Percentiles rank a stretch among this genome's conserved stretches.
Evolutionary conservation across 1,284 basidiomycete genomes (phyloP).

Genomic region (Melampsora occidentalis): DNA sequence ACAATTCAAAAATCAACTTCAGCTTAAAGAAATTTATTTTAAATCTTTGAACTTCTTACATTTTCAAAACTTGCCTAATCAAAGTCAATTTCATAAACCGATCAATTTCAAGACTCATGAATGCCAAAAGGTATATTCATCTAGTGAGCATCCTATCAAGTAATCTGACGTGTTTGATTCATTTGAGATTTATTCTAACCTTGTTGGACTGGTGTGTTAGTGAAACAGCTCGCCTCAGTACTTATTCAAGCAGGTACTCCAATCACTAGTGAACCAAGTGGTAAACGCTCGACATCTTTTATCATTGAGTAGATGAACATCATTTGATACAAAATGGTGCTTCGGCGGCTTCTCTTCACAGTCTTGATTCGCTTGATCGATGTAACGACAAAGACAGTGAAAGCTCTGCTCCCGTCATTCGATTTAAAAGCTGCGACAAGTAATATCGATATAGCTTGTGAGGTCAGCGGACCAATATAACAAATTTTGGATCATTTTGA

Average conservation of each 20-base stretch:
- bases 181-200: too few relatives aligned
- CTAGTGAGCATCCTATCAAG: neutral
- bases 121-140: neutral
- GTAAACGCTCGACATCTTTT: neutral
- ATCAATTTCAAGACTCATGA: neutral
- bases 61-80: neutral
- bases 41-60: neutral
- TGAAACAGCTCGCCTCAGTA: neutral
- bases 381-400: constrained; percentile 29
- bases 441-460: constrained; percentile 35
- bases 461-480: constrained; percentile 10
- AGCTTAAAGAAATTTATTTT: neutral
- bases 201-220: neutral
- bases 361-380: constrained; percentile 32
- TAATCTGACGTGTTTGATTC: too few relatives aligned
- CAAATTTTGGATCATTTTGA: neutral
- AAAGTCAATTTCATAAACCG: too few relatives aligned
- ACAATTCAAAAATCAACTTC: constrained; percentile 6
- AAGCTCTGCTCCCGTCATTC: constrained; percentile 21
- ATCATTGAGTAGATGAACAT: neutral
- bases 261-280: neutral
- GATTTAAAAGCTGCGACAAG: constrained; percentile 35
- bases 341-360: constrained; percentile 8
- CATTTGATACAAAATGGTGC: too few relatives aligned
- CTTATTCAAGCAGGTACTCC: constrained; percentile 1